phyloP scores from a whole-genome alignment of 352 stramenopile species.

The Aphanomyces astaci region DNA sequence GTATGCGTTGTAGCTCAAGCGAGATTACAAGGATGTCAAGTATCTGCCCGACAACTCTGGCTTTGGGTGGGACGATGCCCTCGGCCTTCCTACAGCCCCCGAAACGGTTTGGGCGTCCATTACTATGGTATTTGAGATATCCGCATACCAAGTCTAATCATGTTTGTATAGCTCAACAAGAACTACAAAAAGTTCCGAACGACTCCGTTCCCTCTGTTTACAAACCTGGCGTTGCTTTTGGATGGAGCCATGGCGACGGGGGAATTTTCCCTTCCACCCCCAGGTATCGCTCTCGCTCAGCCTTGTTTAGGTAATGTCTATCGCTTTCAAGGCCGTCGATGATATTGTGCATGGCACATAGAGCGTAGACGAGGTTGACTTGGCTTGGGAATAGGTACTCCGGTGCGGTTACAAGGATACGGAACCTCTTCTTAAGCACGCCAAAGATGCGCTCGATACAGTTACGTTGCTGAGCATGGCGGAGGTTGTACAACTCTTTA shows the following conservation, averaged over 20 bases:
- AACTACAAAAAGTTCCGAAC: too few species aligned
- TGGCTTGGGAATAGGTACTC: neutral
- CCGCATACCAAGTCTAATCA: neutral
- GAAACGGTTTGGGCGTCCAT: neutral
- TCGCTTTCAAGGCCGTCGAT: neutral
- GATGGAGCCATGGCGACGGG: neutral
- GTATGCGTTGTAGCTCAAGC: too few species aligned
- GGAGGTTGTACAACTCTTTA: conserved; percentile 26
- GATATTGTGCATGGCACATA: neutral
- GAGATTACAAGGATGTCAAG: conserved; percentile 6
- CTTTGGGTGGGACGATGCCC: neutral
- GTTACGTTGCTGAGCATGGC: conserved; percentile 24
- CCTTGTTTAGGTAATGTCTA: neutral
- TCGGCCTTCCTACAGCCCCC: neutral
- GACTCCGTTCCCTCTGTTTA: neutral
- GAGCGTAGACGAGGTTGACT: neutral
- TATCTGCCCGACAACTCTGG: conserved; percentile 6
- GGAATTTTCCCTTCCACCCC: neutral
- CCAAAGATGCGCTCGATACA: conserved; percentile 25
- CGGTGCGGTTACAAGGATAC: neutral
- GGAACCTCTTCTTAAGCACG: conserved; percentile 23
- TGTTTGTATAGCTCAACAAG: too few species aligned
- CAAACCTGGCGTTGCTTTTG: neutral
- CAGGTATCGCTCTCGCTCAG: neutral
- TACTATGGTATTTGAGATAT: neutral